Evolutionary conservation across 1,139 yeast species (phyloP), one percentile per base, ranked within the genome.

Genomic region (Pichia sp.): DNA sequence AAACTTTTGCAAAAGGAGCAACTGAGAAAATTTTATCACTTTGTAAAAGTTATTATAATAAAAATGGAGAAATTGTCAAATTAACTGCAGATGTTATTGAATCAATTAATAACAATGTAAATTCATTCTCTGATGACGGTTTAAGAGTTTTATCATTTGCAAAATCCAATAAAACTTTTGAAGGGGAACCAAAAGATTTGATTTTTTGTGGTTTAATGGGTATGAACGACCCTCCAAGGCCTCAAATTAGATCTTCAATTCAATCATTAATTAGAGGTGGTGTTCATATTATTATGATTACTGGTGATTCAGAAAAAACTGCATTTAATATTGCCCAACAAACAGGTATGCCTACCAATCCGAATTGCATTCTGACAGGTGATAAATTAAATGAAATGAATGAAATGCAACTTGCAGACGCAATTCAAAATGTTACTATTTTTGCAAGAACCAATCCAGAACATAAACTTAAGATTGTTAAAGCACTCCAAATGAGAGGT

Each of bases 361-460:
- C 77, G 46, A 66, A 66, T 40, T 75, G 87, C 34, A 87, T 89
- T 30, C 70, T 92, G 65, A 82, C 87, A 33, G 97, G 97, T 44
- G 90, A 84, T 44, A 83, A 79, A 57, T 69, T 92, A 40, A 96
- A 89, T 57, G 58, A 68, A 35, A 73, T 92, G 74, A 64, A 75
- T 43, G 90, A 83, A 52, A 80, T 78, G 39, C 80, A 82, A 37
- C 71, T 92, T 43, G 72, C 90, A 2, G 78, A 76, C 43, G 83
- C 86, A 4, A 85, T 90, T 59, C 80, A 81, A 50, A 78, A 83
- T 52, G 95, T 90, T 26, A 82, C 92, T 28, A 90, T 92, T 6
- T 90, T 92, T 70, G 97, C 97, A 3, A 80, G 98, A 68, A 90
- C 97, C 10, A 84, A 97, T 1, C 98, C 98, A 1, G 96, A 90